phyloP scores from a whole-genome alignment of 441 rosid species.

The Adansonia grandidieri region DNA sequence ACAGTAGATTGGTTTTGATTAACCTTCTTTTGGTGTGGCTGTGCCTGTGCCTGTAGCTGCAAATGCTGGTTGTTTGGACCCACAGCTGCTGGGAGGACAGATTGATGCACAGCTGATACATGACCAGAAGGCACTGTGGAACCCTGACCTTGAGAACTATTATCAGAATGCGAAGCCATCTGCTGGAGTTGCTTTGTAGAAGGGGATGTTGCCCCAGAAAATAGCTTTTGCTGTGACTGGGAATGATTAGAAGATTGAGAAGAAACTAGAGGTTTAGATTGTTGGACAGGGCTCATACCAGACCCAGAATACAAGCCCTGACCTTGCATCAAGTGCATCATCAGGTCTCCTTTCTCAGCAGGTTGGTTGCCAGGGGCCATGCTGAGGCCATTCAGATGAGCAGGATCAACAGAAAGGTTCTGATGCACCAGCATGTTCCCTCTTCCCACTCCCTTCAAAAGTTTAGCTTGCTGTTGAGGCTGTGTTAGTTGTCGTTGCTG shows the following conservation, averaged over 20 bases:
- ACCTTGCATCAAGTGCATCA: conserved; percentile 64
- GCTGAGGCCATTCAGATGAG: conserved; percentile 74
- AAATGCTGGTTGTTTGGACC: conserved; percentile 72
- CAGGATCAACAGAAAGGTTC: conserved; percentile 65
- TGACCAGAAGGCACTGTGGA: conserved; percentile 55
- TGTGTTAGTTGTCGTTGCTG: conserved; percentile 70
- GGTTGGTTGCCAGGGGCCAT: conserved; percentile 60
- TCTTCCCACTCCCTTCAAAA: conserved; percentile 80
- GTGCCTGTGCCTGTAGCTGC: conserved; percentile 44
- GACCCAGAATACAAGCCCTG: conserved; percentile 66
- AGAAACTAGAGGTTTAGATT: conserved; percentile 64
- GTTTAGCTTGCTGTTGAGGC: conserved; percentile 71
- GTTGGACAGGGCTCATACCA: conserved; percentile 54
- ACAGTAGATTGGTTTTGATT: conserved; percentile 55
- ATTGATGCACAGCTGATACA: conserved; percentile 50
- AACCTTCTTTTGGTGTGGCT: conserved; percentile 65
- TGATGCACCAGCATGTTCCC: conserved; percentile 73
- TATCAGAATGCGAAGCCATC: conserved; percentile 66
- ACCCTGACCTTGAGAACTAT: conserved; percentile 61
- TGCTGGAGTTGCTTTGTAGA: conserved; percentile 57
- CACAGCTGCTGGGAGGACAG: conserved; percentile 52
- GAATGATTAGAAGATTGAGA: conserved; percentile 60
- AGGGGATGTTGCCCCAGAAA: conserved; percentile 52
- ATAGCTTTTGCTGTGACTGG: conserved; percentile 57
- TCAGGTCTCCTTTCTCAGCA: conserved; percentile 73